Conservation (phyloP, 2,329 filamentous ascomycete genomes). For the Pseudogymnoascus sp. region DNA sequence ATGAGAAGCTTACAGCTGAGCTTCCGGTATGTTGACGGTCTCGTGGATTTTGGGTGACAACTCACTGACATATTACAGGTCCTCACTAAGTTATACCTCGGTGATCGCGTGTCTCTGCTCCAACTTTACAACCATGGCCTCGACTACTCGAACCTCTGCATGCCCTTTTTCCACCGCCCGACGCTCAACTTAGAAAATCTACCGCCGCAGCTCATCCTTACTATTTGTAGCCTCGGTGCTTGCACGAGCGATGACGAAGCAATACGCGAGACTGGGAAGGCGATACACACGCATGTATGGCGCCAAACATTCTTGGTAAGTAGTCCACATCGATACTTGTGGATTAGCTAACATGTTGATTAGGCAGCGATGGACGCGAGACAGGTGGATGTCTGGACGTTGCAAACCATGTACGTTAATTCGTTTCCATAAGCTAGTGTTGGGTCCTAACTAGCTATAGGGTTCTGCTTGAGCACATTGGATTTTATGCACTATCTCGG, state of each 20-base stretch:
- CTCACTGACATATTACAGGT: neutral
- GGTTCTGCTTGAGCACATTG: constrained; percentile 19
- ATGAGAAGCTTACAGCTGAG: neutral
- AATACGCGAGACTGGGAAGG: constrained; percentile 5
- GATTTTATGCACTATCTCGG: constrained; percentile 18
- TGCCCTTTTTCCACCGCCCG: constrained; percentile 19
- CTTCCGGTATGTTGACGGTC: constrained; percentile 1
- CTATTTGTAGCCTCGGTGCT: constrained; percentile 17
- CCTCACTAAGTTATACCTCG: neutral
- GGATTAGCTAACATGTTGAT: neutral
- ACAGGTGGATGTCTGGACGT: constrained; percentile 18
- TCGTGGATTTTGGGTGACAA: neutral
- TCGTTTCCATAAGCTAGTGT: neutral
- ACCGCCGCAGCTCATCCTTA: constrained; percentile 15
- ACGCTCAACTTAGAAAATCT: constrained; percentile 14
- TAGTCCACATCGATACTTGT: neutral
- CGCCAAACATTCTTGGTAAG: constrained; percentile 1
- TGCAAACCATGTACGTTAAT: constrained; percentile 16
- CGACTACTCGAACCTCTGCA: constrained; percentile 19
- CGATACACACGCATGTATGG: constrained; percentile 9
- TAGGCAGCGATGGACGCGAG: constrained; percentile 7
- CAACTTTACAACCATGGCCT: constrained; percentile 10
- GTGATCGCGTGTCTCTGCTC: neutral
- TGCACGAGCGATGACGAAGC: constrained; percentile 11
- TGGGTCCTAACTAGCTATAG: constrained; percentile 7